These are phyloP conservation scores for Russula dissimulans DNA, from an alignment of 768 basidiomycete genomes.

Conservation along the genomic window DNA sequence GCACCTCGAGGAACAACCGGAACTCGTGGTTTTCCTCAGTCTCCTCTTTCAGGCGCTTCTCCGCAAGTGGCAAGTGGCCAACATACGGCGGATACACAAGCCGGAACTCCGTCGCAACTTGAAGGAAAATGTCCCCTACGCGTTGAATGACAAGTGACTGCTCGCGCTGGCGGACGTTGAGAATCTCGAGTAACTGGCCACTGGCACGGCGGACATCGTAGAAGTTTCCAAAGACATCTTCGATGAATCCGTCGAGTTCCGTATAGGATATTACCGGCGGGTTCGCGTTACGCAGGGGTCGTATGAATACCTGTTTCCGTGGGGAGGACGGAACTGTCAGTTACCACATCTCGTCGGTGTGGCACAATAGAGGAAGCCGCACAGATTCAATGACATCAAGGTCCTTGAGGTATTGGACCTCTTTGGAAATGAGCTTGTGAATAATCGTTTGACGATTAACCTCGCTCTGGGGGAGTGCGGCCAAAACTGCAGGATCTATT, in stretches of 20 bases:
- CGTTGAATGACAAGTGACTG: conserved; percentile 72
- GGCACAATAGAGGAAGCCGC: conserved; percentile 27
- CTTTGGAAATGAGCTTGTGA: conserved; percentile 78
- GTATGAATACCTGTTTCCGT: conserved; percentile 41
- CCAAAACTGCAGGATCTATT: conserved; percentile 41
- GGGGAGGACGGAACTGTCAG: conserved; percentile 25
- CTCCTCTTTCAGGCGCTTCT: conserved; percentile 83
- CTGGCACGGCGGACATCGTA: conserved; percentile 81
- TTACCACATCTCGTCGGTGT: conserved; percentile 32
- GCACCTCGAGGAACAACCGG: conserved; percentile 76
- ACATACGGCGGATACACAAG: conserved; percentile 80
- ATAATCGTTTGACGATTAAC: conserved; percentile 82
- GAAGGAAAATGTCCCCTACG: conserved; percentile 85
- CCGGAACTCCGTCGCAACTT: conserved; percentile 81
- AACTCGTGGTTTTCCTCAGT: conserved; percentile 73
- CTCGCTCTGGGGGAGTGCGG: conserved; percentile 63
- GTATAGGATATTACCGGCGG: conserved; percentile 47
- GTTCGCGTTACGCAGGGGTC: conserved; percentile 40
- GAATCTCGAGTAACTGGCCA: conserved; percentile 69
- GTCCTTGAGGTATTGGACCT: conserved; percentile 85
- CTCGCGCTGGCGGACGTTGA: conserved; percentile 79
- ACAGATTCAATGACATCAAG: conserved; percentile 74
- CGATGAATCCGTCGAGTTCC: conserved; percentile 73
- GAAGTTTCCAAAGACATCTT: conserved; percentile 85
- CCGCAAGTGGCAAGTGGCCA: conserved; percentile 76